Evolutionary conservation across 2,329 filamentous ascomycete species (phyloP).

Genomic region (Colletotrichum zoysiae): DNA sequence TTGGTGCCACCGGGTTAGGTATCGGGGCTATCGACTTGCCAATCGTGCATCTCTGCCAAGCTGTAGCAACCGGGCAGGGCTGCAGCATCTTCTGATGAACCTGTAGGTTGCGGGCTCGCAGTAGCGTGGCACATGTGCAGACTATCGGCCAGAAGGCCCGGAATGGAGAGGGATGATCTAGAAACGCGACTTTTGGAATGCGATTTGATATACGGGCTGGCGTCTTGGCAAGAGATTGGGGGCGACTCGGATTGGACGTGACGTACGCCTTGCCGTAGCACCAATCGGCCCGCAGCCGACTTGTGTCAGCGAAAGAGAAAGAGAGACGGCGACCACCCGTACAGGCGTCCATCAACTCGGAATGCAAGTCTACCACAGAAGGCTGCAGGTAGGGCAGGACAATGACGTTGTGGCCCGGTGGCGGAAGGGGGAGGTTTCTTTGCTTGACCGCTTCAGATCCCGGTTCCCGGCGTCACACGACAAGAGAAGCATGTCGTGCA

Average conservation of each 20-base stretch:
- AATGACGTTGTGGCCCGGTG: not conserved
- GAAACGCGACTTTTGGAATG: conserved; percentile 17
- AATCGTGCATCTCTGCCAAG: conserved; percentile 34
- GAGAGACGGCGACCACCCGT: not conserved
- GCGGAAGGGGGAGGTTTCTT: not conserved
- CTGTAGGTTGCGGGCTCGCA: conserved; percentile 19
- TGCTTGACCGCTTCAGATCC: conserved; percentile 7
- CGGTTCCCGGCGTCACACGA: conserved; percentile 18
- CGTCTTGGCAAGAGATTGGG: conserved; percentile 5
- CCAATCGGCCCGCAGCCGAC: not conserved
- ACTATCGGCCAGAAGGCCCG: not conserved
- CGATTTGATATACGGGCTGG: not conserved
- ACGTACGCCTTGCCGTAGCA: not conserved
- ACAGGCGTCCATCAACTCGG: not conserved
- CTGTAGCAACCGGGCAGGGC: conserved; percentile 30
- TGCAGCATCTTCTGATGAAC: conserved; percentile 32
- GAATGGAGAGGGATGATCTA: conserved; percentile 14
- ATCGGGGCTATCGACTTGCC: conserved; percentile 18
- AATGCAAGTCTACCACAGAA: not conserved
- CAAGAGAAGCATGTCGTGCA: conserved; percentile 27
- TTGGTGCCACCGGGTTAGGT: conserved; percentile 34
- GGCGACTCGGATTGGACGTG: not conserved
- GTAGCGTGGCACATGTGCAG: conserved; percentile 15
- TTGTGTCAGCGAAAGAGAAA: not conserved
- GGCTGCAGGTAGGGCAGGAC: not conserved